Percentiles rank a stretch among this genome's conserved stretches.
These are phyloP conservation scores for Metschnikowia similis DNA, from an alignment of 805 yeast genomes.

Conservation along the genomic window DNA sequence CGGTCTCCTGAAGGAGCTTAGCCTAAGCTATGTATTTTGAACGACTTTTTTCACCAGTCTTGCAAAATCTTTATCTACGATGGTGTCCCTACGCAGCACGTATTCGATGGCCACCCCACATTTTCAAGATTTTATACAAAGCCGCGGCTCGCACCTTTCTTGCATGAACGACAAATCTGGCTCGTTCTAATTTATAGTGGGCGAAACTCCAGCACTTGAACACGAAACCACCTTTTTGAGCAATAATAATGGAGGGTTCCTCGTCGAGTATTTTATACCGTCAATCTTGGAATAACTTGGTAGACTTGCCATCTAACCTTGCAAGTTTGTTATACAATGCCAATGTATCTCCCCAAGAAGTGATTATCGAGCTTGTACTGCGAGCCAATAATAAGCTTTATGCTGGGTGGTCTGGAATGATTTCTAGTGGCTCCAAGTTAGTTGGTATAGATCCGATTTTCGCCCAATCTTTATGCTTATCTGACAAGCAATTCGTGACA, in stretches of 20 bases:
- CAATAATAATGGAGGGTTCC: constrained; percentile 32
- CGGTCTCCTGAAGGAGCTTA: not conserved
- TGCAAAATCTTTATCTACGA: not conserved
- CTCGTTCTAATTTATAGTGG: not conserved
- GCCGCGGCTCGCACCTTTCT: constrained; percentile 6
- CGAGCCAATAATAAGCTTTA: constrained; percentile 27
- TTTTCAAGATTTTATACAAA: not conserved
- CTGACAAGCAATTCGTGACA: constrained; percentile 35
- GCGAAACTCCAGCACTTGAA: not conserved
- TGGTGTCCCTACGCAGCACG: not conserved
- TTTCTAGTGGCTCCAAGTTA: constrained; percentile 25
- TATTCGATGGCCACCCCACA: constrained; percentile 2
- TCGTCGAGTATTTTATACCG: constrained; percentile 26
- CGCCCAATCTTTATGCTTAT: constrained; percentile 48
- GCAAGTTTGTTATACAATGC: constrained; percentile 46
- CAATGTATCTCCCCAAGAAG: constrained; percentile 53
- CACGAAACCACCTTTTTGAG: not conserved
- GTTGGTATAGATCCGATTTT: constrained; percentile 67
- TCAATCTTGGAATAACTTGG: constrained; percentile 45
- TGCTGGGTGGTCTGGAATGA: constrained; percentile 68
- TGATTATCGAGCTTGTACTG: constrained; percentile 46
- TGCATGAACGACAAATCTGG: constrained; percentile 4
- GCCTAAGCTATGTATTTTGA: not conserved
- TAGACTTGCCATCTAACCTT: constrained; percentile 50
- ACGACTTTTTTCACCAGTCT: not conserved